Conservation (phyloP, 352 stramenopile genomes). For the Pythium sukuiense region DNA sequence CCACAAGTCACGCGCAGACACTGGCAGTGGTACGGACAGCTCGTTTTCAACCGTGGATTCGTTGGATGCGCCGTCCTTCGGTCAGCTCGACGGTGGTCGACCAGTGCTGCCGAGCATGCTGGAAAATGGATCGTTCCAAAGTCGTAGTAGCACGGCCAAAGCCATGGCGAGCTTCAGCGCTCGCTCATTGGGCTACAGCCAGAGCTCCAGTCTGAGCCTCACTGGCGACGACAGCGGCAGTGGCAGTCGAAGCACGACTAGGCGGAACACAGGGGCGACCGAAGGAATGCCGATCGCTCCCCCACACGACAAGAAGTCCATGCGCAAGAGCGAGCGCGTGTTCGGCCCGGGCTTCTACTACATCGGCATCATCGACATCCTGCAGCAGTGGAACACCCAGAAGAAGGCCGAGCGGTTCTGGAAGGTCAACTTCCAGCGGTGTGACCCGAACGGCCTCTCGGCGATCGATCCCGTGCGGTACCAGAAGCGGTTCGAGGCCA, state of each 20-base stretch:
- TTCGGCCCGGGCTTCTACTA: constrained; percentile 89
- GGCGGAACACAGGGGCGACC: not conserved
- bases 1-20: constrained; percentile 13
- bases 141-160: constrained; percentile 10
- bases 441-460: constrained; percentile 74
- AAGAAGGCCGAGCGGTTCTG: constrained; percentile 83
- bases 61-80: constrained; percentile 7
- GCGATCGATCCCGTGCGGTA: constrained; percentile 80
- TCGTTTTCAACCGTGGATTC: constrained; percentile 8
- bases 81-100: not conserved
- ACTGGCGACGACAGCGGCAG: constrained; percentile 5
- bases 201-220: constrained; percentile 9
- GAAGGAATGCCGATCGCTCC: constrained; percentile 1
- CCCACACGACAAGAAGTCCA: constrained; percentile 35
- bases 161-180: constrained; percentile 18
- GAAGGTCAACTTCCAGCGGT: constrained; percentile 74
- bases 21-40: constrained; percentile 10
- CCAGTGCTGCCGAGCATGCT: not conserved
- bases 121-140: not conserved
- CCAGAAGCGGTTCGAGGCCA: constrained; percentile 79
- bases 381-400: constrained; percentile 86
- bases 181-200: constrained; percentile 4
- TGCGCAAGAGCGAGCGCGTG: constrained; percentile 76
- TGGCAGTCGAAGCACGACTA: not conserved
- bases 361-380: constrained; percentile 89